Base-by-base conservation (phyloP, 257 asterid genomes). In the Anisodus acutangulus region DNA sequence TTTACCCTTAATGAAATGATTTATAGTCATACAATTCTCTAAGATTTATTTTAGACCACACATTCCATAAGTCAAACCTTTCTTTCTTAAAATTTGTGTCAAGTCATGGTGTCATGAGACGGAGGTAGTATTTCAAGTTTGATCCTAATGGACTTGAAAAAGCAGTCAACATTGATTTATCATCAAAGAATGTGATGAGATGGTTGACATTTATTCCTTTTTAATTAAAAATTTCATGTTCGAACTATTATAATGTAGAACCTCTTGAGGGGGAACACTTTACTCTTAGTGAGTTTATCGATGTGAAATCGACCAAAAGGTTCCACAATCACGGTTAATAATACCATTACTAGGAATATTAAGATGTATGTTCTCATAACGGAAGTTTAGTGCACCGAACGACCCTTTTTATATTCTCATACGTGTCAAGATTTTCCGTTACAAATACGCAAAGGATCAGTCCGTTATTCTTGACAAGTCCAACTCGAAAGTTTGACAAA, bases 391-490 rank as follows among this genome's bases (percentile, higher is more conserved):
- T 22, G 26, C 26, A 22, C 0, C 26, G 26, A 0, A 22, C 26
- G 26, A 22, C 0, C 26, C 26, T 22, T 22, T 22, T 22, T 22
- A 26, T 76, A 63, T 12, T 41, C 45, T 12, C 7, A 19, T 9
- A 51, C 47, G 64, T 26, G 64, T 31, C 22, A 53, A 22, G 5
- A 0, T 3, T 12, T 51, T 49, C 71, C 43, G 8, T 8, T 49
- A 45, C 60, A 72, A 72, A 72, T 51, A 76, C 81, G 64, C 63
- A 59, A 76, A 76, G 45, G 47, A 76, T 53, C 22, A n/a, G 5
- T 51, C 47, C 81, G 0, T 51, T 49, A 11, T 51, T 51, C 63
- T 13, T 53, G 9, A 39, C 5, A 15, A 69, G 78, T 16, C 31
- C 64, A 51, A 26, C 43, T 76, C 64, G 13, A 13, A 76, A 13